A percentile compares a stretch with the other conserved stretches of the same genome.
These are phyloP conservation scores for Batkoa obscura DNA, from an alignment of 371 early-diverging fungal genomes.

Conservation along the genomic window DNA sequence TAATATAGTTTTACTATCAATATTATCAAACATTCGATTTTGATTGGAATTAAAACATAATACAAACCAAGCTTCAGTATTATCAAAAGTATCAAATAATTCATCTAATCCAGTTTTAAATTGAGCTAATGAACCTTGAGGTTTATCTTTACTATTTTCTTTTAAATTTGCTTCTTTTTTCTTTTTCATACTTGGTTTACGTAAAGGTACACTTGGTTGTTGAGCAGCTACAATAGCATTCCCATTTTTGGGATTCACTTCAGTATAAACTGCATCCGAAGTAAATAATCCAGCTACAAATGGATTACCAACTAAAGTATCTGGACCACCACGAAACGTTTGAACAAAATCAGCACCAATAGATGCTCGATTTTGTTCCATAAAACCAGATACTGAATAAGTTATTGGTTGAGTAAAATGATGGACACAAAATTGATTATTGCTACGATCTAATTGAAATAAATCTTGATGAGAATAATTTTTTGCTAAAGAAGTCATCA, in stretches of 20 bases:
- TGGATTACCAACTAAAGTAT: constrained; percentile 22
- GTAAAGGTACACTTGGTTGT: constrained; percentile 22
- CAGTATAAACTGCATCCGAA: constrained; percentile 52
- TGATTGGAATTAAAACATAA: constrained; percentile 66
- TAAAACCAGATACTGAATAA: constrained; percentile 54
- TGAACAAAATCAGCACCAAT: constrained; percentile 67
- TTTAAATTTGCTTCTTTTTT: background rate
- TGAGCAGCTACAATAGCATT: constrained; percentile 44
- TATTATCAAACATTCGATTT: no score
- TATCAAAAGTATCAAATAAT: constrained; percentile 53
- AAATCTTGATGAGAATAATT: constrained; percentile 17
- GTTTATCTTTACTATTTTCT: constrained; percentile 10
- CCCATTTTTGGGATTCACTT: constrained; percentile 56
- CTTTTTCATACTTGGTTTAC: constrained; percentile 14
- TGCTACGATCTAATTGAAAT: constrained; percentile 21
- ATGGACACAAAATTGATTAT: constrained; percentile 23
- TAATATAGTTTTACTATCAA: constrained; percentile 52
- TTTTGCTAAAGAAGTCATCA: constrained; percentile 15
- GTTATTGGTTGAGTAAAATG: constrained; percentile 56
- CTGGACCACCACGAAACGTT: constrained; percentile 37
- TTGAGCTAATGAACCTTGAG: constrained; percentile 32
- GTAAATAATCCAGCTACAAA: constrained; percentile 67
- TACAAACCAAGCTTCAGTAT: constrained; percentile 72
- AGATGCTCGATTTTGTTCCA: constrained; percentile 46
- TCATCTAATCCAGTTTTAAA: constrained; percentile 55